Evolutionary conservation across 805 yeast species (phyloP).

Genomic region (Candida silvicultrix): DNA sequence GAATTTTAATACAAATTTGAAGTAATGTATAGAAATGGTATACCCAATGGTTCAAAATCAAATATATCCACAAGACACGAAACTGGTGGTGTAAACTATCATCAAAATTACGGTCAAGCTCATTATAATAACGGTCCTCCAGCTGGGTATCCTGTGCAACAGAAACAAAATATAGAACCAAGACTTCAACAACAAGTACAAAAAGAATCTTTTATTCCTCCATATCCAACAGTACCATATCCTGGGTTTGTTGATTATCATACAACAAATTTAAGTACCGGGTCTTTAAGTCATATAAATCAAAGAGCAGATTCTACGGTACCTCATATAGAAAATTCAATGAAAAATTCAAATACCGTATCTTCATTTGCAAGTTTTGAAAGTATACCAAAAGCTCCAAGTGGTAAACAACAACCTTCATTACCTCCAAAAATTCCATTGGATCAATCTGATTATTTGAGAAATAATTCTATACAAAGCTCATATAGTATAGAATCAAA

Average conservation of each 20-base stretch:
- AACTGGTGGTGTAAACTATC: not conserved
- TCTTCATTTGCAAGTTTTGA: not conserved
- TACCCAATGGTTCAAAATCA: not conserved
- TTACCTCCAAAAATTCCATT: slow-evolving; percentile 4
- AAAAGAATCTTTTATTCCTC: slow-evolving; percentile 1
- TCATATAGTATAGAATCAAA: not conserved
- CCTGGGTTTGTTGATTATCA: slow-evolving; percentile 10
- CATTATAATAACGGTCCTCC: not conserved
- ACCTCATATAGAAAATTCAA: slow-evolving; percentile 1
- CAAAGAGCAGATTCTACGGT: slow-evolving; percentile 7
- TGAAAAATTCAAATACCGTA: not conserved
- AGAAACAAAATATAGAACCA: not conserved
- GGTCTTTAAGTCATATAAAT: slow-evolving; percentile 7
- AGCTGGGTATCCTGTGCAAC: not conserved
- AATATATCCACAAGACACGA: not conserved
- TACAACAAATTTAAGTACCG: slow-evolving; percentile 9
- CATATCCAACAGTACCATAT: slow-evolving; percentile 13
- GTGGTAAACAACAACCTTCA: not conserved
- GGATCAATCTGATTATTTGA: not conserved
- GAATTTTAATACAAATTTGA: not conserved
- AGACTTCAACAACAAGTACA: not conserved
- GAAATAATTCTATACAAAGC: not conserved
- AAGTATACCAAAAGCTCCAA: slow-evolving; percentile 1
- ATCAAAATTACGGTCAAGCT: not conserved
- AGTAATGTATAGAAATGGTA: not conserved